phyloP scores from a whole-genome alignment of 345 rosid genomes.

The Raphanus sativus region DNA sequence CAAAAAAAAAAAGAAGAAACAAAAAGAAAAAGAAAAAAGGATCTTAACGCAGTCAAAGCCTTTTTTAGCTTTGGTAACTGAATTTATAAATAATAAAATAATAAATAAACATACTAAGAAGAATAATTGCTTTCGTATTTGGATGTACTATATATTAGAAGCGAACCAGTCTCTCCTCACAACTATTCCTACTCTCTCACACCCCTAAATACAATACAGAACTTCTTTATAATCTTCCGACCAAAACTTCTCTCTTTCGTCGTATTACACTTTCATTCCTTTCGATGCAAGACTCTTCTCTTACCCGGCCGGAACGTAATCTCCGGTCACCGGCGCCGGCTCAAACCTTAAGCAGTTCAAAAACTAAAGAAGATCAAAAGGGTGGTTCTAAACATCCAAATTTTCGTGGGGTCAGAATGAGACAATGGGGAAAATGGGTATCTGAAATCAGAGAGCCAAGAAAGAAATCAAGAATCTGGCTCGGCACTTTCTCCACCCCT shows the following conservation, averaged over 20 bases:
- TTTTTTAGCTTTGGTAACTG: slow-evolving; percentile 14
- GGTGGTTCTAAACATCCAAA: slow-evolving; percentile 44
- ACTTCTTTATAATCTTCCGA: background rate
- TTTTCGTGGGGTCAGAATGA: slow-evolving; percentile 79
- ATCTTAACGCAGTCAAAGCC: slow-evolving; percentile 18
- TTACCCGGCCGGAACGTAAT: background rate
- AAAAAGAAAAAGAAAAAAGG: slow-evolving; percentile 3
- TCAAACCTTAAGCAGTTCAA: background rate
- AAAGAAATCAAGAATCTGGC: slow-evolving; percentile 94
- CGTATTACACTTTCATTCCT: background rate
- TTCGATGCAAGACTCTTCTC: slow-evolving; percentile 34
- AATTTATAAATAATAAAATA: background rate
- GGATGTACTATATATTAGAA: slow-evolving; percentile 30
- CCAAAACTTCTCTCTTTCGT: background rate
- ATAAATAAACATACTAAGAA: slow-evolving; percentile 8
- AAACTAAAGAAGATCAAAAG: slow-evolving; percentile 14
- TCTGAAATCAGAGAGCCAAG: slow-evolving; percentile 86
- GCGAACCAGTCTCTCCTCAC: slow-evolving; percentile 23
- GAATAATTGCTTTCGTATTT: slow-evolving; percentile 25
- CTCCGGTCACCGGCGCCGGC: slow-evolving; percentile 30
- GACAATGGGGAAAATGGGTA: slow-evolving; percentile 99
- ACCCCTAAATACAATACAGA: slow-evolving; percentile 9
- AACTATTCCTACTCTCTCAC: slow-evolving; percentile 21
- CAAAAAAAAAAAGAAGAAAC: background rate
- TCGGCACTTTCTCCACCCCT: slow-evolving; percentile 78